Conservation (phyloP, 257 asterid genomes). For the Coffea eugenioides region DNA sequence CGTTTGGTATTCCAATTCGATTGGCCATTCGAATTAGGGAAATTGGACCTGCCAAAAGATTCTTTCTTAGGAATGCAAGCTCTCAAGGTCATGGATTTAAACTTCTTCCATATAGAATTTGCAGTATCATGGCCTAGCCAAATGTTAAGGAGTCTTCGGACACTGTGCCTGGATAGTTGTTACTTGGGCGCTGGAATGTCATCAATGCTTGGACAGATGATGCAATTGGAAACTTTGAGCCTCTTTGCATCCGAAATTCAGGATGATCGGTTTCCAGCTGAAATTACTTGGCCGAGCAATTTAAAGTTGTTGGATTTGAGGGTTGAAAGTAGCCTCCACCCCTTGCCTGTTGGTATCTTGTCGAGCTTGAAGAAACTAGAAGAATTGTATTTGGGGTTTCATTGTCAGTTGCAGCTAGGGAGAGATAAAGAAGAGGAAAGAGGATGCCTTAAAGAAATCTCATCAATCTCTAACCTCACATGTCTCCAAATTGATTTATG, state of each 20-base stretch:
- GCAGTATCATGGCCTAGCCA: neutral
- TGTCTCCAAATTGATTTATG: neutral
- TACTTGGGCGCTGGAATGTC: neutral
- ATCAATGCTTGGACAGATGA: neutral
- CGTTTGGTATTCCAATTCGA: neutral
- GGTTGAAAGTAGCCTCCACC: neutral
- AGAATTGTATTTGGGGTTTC: neutral
- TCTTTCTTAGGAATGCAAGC: neutral
- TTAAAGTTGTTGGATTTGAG: neutral
- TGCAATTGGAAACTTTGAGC: neutral
- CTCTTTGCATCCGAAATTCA: neutral
- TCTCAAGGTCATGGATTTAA: neutral
- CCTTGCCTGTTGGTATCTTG: neutral
- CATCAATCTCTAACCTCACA: neutral
- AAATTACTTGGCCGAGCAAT: neutral
- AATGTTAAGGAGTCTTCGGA: neutral
- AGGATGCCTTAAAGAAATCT: neutral
- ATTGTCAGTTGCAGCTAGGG: neutral
- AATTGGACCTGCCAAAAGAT: neutral
- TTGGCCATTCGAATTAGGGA: too few species aligned
- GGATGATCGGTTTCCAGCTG: neutral
- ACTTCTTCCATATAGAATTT: neutral
- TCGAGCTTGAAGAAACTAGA: neutral
- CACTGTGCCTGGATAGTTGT: neutral
- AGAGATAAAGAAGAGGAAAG: neutral